A percentile compares a stretch with the other conserved stretches of the same genome.
These are phyloP conservation scores for Leccinum fibrillosum DNA, from an alignment of 768 basidiomycete species.

Conservation along the genomic window DNA sequence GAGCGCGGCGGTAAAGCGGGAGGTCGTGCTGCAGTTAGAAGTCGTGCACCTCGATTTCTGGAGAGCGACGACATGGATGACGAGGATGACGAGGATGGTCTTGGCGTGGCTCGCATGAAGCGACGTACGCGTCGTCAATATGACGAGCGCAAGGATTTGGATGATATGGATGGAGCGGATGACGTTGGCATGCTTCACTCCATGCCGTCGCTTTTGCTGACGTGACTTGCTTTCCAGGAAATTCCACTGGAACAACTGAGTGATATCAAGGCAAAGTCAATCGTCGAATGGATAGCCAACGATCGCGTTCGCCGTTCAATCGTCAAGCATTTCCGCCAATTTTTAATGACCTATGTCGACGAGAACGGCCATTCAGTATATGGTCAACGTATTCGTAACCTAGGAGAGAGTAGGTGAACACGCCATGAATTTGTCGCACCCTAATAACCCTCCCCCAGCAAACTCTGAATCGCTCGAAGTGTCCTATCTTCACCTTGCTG, in stretches of 20 bases:
- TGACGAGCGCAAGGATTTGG: constrained; percentile 86
- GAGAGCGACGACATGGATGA: constrained; percentile 80
- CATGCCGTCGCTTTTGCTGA: constrained; percentile 12
- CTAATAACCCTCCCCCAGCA: constrained; percentile 43
- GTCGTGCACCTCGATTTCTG: constrained; percentile 83
- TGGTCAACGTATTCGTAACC: constrained; percentile 85
- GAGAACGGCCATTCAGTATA: constrained; percentile 91
- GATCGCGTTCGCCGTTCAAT: constrained; percentile 90
- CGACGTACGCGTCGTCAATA: constrained; percentile 85
- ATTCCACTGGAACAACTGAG: constrained; percentile 93
- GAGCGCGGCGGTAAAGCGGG: constrained; percentile 67
- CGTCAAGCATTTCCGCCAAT: constrained; percentile 88
- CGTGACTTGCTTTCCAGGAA: constrained; percentile 50
- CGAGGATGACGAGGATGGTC: constrained; percentile 66
- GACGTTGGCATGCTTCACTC: constrained; percentile 52
- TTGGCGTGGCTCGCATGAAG: constrained; percentile 69
- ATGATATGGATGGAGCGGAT: constrained; percentile 87
- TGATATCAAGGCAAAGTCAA: constrained; percentile 96
- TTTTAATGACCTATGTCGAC: constrained; percentile 94
- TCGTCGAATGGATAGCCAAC: constrained; percentile 96
- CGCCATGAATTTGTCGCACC: constrained; percentile 2
- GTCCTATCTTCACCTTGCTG: constrained; percentile 90
- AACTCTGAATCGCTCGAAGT: constrained; percentile 98
- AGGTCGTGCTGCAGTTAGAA: constrained; percentile 71
- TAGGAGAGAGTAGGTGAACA: constrained; percentile 81